Evolutionary conservation across 1,284 basidiomycete genomes (phyloP).

Genomic region (Moesziomyces antarcticus): DNA sequence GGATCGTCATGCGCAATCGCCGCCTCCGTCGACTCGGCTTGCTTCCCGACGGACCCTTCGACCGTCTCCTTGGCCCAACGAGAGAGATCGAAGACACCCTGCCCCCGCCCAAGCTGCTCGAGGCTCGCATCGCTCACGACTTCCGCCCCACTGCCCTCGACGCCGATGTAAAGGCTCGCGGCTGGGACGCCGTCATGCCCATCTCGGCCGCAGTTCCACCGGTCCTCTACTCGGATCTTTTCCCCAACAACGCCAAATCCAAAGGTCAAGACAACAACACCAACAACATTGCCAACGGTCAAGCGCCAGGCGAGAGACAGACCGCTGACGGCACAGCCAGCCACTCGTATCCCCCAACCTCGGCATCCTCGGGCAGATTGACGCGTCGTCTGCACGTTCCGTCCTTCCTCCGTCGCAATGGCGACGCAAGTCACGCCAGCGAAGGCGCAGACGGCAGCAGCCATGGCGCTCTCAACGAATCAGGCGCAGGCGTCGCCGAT

Average conservation of each 20-base stretch:
- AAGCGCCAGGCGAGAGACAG: slow-evolving; percentile 1
- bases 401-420: slow-evolving; percentile 35
- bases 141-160: slow-evolving; percentile 28
- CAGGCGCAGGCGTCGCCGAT: slow-evolving; percentile 6
- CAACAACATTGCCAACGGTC: not conserved
- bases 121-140: slow-evolving; percentile 56
- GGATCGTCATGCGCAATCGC: slow-evolving; percentile 61
- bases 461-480: slow-evolving; percentile 6
- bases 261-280: slow-evolving; percentile 10
- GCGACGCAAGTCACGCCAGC: slow-evolving; percentile 13
- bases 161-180: slow-evolving; percentile 42
- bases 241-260: slow-evolving; percentile 9
- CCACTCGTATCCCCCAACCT: slow-evolving; percentile 33
- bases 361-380: slow-evolving; percentile 12
- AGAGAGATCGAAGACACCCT: slow-evolving; percentile 57
- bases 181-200: slow-evolving; percentile 58
- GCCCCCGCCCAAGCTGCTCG: slow-evolving; percentile 56
- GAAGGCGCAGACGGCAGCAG: slow-evolving; percentile 2
- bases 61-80: slow-evolving; percentile 45
- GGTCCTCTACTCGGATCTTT: slow-evolving; percentile 43
- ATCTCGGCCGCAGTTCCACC: slow-evolving; percentile 55
- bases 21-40: slow-evolving; percentile 56
- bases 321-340: not conserved
- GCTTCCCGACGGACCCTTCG: slow-evolving; percentile 50
- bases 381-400: slow-evolving; percentile 40